These are phyloP conservation scores for Rostrohypoxylon terebratum DNA, from an alignment of 495 filamentous ascomycete species.

Conservation along the genomic window DNA sequence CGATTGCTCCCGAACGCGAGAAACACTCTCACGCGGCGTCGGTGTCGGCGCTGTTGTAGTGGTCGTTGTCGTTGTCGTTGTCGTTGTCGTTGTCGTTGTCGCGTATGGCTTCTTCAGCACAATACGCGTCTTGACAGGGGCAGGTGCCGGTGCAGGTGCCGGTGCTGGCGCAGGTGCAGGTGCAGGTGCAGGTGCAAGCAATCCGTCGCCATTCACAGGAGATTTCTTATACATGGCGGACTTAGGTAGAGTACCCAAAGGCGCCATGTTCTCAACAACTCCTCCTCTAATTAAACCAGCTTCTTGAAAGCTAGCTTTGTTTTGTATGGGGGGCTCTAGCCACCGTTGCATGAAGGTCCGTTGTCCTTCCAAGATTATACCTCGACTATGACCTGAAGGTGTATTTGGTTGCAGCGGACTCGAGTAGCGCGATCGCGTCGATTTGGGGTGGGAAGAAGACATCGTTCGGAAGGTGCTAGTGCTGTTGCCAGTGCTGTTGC, in stretches of 20 bases:
- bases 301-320: constrained; percentile 78
- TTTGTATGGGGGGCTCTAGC: constrained; percentile 76
- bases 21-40: constrained; percentile 29
- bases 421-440: constrained; percentile 65
- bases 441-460: constrained; percentile 51
- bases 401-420: constrained; percentile 62
- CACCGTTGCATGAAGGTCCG: constrained; percentile 66
- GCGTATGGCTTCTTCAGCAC: constrained; percentile 53
- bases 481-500: background rate
- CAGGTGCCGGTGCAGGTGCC: constrained; percentile 9
- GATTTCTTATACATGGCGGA: constrained; percentile 58
- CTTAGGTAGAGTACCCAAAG: constrained; percentile 73
- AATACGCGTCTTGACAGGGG: constrained; percentile 51
- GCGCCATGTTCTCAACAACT: constrained; percentile 76
- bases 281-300: constrained; percentile 70
- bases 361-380: constrained; percentile 48
- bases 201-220: constrained; percentile 33
- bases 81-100: no score
- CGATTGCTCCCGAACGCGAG: constrained; percentile 24
- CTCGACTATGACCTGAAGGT: constrained; percentile 50
- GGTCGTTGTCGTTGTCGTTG: no score
- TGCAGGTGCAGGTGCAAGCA: constrained; percentile 29
- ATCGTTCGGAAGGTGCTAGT: constrained; percentile 18
- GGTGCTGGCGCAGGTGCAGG: constrained; percentile 24
- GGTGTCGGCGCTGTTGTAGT: background rate